A percentile compares a stretch with the other conserved stretches of the same genome.
These are phyloP conservation scores for Phytophthora europaea DNA, from an alignment of 352 stramenopile genomes.

Conservation along the genomic window DNA sequence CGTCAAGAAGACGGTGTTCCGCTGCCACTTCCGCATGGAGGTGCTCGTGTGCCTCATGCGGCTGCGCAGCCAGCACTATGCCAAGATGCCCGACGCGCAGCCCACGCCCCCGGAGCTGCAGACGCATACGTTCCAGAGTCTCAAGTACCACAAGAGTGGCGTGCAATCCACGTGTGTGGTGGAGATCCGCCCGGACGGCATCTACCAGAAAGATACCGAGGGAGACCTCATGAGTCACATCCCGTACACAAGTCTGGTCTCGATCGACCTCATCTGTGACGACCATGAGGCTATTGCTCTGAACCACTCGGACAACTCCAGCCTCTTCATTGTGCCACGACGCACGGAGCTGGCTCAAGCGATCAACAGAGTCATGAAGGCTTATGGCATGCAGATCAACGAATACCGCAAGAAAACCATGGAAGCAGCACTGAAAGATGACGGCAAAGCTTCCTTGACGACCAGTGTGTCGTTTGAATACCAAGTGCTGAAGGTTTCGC, in stretches of 20 bases:
- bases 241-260: constrained; percentile 85
- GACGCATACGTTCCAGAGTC: constrained; percentile 57
- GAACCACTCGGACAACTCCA: constrained; percentile 88
- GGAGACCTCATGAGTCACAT: constrained; percentile 86
- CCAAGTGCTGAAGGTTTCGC: constrained; percentile 69
- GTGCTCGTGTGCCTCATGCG: constrained; percentile 85
- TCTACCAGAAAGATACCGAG: constrained; percentile 82
- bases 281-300: constrained; percentile 74
- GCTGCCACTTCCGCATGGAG: constrained; percentile 86
- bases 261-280: constrained; percentile 85
- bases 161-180: constrained; percentile 76
- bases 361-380: constrained; percentile 78
- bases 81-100: constrained; percentile 39
- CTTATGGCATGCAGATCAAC: constrained; percentile 85
- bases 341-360: constrained; percentile 77
- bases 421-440: constrained; percentile 63
- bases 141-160: constrained; percentile 70
- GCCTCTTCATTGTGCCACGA: constrained; percentile 74
- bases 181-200: constrained; percentile 75
- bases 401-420: constrained; percentile 88
- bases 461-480: constrained; percentile 77
- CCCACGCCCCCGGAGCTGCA: constrained; percentile 56
- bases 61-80: constrained; percentile 71
- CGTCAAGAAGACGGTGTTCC: constrained; percentile 87
- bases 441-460: constrained; percentile 30